Evolutionary conservation across 345 rosid species (phyloP), one percentile per base, ranked within the genome.

Genomic region (Citrus unshiu): DNA sequence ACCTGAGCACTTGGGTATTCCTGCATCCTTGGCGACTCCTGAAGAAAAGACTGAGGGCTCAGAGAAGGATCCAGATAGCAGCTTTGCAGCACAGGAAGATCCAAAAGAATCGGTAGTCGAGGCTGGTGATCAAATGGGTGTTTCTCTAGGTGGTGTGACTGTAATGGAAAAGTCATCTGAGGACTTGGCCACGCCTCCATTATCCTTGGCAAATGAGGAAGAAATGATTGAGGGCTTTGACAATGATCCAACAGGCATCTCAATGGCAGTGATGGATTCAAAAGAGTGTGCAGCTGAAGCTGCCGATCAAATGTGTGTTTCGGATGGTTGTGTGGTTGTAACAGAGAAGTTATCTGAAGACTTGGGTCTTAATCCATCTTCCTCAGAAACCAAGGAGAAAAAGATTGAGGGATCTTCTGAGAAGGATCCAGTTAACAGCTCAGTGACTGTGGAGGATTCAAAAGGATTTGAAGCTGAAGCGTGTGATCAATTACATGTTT

Each of bases 341-440:
- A 32, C 76, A 49, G 81, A 82, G 79, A 76, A 54, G 59, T 39
- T 64, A 21, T 70, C 70, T 68, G 80, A 80, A 35, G 77, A 63
- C n/a, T 49, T 12, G 46, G 70, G 49, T 75, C 32, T 66, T 29
- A 71, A 63, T 62, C 13, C 80, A 12, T 12, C 77, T 68, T 8
- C 71, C 34, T 66, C 54, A 69, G 79, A 16, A 24, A 3, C 27
- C n/a, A 74, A 74, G 70, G 84, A 70, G 34, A 73, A 68, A 46
- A 82, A 79, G 37, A 4, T 56, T 30, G 82, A 68, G 43, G 57
- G 32, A 65, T 61, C 35, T 54, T 67, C 51, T 59, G 80, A 25
- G 46, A 71, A 63, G 78, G 79, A 61, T 61, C 60, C 32, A 1
- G 72, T 7, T 34, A 80, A 46, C 37, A 62, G 70, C 51, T 78